Evolutionary conservation across 2,329 filamentous ascomycete genomes (phyloP).

Genomic region (Venturia effusa): DNA sequence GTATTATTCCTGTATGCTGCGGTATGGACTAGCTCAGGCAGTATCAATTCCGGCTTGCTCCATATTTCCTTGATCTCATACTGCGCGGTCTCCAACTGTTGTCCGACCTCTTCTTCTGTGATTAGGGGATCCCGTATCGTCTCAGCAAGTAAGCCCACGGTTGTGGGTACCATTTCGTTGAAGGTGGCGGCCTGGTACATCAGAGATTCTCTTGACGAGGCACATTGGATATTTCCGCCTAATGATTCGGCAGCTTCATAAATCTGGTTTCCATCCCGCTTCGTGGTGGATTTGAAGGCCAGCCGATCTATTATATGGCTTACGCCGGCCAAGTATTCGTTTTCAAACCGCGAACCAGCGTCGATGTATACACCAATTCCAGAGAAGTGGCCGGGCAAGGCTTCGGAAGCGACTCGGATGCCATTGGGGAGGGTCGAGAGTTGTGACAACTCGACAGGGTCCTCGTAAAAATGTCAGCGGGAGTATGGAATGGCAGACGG

Average conservation of each 20-base stretch:
- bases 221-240: slow-evolving; percentile 94
- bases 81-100: slow-evolving; percentile 81
- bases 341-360: slow-evolving; percentile 89
- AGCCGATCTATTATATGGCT: slow-evolving; percentile 94
- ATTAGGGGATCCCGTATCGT: slow-evolving; percentile 81
- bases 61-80: slow-evolving; percentile 98
- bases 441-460: slow-evolving; percentile 76
- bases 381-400: slow-evolving; percentile 85
- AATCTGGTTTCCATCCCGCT: slow-evolving; percentile 69
- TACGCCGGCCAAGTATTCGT: slow-evolving; percentile 69
- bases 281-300: slow-evolving; percentile 80
- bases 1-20: slow-evolving; percentile 95
- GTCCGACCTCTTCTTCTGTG: slow-evolving; percentile 73
- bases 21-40: slow-evolving; percentile 91
- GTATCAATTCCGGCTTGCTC: slow-evolving; percentile 90
- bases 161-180: slow-evolving; percentile 78
- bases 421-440: slow-evolving; percentile 88
- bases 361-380: slow-evolving; percentile 94
- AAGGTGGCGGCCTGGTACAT: slow-evolving; percentile 99
- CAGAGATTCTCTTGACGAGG: slow-evolving; percentile 85
- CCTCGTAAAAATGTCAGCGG: slow-evolving; percentile 35
- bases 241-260: slow-evolving; percentile 77
- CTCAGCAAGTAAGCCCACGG: slow-evolving; percentile 78
- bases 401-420: slow-evolving; percentile 87
- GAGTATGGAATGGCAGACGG: not conserved